Evolutionary conservation across 108 stramenopile genomes (phyloP), one percentile per base, ranked within the genome.

Genomic region (Thalassiosira profunda): DNA sequence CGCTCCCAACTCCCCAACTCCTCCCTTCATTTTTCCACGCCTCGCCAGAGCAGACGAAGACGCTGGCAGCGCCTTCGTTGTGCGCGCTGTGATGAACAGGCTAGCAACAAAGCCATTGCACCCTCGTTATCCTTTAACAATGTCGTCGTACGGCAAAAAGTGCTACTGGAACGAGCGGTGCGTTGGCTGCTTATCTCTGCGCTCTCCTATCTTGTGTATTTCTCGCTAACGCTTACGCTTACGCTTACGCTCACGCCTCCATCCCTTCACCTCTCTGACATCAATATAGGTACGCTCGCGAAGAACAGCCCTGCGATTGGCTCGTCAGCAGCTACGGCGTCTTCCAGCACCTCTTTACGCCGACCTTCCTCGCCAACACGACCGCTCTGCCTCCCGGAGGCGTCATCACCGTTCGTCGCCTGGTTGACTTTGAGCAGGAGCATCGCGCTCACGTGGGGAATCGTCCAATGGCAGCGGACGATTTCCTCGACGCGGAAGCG

Each of bases 401-500:
- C 1, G 40, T 6, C 9, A 42, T 70, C 9, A 59, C 55, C 1
- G 46, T n/a, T 36, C 48, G 70, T 4, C 51, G 56, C 42, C 18
- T 15, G 3, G 20, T 47, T 7, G 76, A 66, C 15, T 41, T 11
- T 21, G 21, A 49, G 34, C 23, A 26, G 0, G 49, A 70, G 37
- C 45, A 30, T 10, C 62, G 62, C 44, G 54, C 58, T 6, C 5
- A 33, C 30, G 8, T n/a, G 47, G 23, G 10, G 5, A 36, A 42
- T 15, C 21, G 14, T 10, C 25, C 35, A 2, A 45, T 29, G 45
- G 28, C 40, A 24, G 24, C n/a, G 0, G 10, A 40, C 10, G 14
- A 7, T 93, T 90, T 73, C 89, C 92, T 4, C 38, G 77, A 18
- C 44, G 80, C n/a, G 53, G 55, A 11, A 65, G n/a, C n/a, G n/a